Conservation (phyloP, 495 filamentous ascomycete genomes). For the Cudoniella acicularis region DNA sequence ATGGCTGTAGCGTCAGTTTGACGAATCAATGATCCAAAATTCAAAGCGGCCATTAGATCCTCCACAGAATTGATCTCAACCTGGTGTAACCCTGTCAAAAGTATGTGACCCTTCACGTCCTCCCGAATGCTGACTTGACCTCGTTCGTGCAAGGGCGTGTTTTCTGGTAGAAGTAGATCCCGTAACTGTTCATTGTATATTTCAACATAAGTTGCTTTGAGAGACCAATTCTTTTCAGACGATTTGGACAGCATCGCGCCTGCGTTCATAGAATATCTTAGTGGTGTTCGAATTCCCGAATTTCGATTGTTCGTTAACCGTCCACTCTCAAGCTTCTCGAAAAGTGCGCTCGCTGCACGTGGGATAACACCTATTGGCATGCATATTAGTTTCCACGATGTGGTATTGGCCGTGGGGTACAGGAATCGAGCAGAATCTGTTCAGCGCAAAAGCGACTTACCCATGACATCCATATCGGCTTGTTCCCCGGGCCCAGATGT, state of each 20-base stretch:
- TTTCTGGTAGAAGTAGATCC: conserved; percentile 83
- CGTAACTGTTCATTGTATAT: conserved; percentile 97
- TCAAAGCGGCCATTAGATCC: conserved; percentile 82
- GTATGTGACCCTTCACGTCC: conserved; percentile 91
- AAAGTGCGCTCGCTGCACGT: conserved; percentile 80
- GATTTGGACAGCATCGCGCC: conserved; percentile 44
- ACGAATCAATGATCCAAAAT: conserved; percentile 88
- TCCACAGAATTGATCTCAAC: conserved; percentile 90
- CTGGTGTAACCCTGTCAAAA: conserved; percentile 84
- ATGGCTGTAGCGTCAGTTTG: conserved; percentile 99
- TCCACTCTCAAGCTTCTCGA: conserved; percentile 72
- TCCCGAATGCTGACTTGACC: conserved; percentile 80
- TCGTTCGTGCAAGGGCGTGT: conserved; percentile 63
- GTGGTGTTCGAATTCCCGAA: conserved; percentile 75
- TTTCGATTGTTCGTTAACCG: conserved; percentile 50
- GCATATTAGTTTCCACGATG: conserved; percentile 11
- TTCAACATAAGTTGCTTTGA: conserved; percentile 97
- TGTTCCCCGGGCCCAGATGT: conserved; percentile 87
- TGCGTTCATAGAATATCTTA: conserved; percentile 68
- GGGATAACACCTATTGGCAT: conserved; percentile 84
- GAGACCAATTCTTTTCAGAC: conserved; percentile 79
- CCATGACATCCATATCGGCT: conserved; percentile 69
- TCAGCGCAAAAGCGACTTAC: conserved; percentile 46
- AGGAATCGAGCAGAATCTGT: not conserved
- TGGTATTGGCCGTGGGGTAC: not conserved